Evolutionary conservation across 2,329 filamentous ascomycete species (phyloP), one percentile per base, ranked within the genome.

Genomic region (Pestalotiopsis sp.): DNA sequence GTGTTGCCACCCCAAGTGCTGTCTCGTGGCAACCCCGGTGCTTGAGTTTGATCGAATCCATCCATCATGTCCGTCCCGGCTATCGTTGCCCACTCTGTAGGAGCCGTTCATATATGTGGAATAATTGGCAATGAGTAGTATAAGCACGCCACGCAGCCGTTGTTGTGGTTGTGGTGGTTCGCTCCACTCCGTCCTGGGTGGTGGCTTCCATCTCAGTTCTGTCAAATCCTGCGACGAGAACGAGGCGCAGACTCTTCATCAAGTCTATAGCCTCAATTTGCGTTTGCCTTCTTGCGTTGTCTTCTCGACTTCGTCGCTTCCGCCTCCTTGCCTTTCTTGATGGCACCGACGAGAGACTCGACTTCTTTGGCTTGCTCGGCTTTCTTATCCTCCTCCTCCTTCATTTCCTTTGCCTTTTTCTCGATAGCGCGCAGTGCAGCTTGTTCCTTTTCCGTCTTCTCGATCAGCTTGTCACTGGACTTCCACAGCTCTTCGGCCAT

Each of bases 401-500:
- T 70, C 1, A 76, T 77, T 9, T 83, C 82, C 5, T 79, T 78
- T 63, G 63, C 68, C 3, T 87, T 82, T 72, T 77, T 87, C 69
- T 71, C 82, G 36, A 71, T 69, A 4, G 78, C 77, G 4, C 72
- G 87, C 2, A 77, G 25, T 1, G 75, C 73, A 9, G 94, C 94
- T 27, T 91, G 88, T 77, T 92, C 89, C 82, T 93, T 97, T 80
- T 98, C 95, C 14, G 91, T 88, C 74, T 87, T 87, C 78, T 97
- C 91, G 68, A 98, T 91, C 71, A 97, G 88, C 77, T 89, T 90
- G 76, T 97, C 95, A 77, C 93, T 97, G 69, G 93, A 90, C 77
- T 97, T 89, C 95, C 95, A 99, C 17, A 99, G 83, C 78, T 91
- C 89, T 86, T 97, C 94, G 69, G 94, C 94, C 38, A 93, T 82